phyloP scores from a whole-genome alignment of 2,329 filamentous ascomycete genomes.

The Xylaria multiplex region DNA sequence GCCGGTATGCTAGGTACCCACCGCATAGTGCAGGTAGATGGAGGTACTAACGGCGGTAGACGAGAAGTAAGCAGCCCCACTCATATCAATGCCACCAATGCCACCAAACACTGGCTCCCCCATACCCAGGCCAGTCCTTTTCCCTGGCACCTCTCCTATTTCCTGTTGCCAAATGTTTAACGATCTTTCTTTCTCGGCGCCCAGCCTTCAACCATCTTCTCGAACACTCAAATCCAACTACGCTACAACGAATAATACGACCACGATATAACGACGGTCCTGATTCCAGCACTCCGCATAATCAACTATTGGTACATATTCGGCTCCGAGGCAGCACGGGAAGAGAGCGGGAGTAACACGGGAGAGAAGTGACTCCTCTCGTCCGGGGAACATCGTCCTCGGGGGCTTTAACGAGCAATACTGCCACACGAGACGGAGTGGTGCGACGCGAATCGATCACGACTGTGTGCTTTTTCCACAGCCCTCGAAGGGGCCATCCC shows the following conservation, averaged over 20 bases:
- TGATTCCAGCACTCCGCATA: background rate
- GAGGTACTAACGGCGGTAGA: background rate
- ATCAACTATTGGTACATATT: background rate
- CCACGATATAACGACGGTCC: slow-evolving; percentile 12
- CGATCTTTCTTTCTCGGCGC: slow-evolving; percentile 53
- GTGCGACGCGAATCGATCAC: slow-evolving; percentile 32
- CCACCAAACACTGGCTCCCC: slow-evolving; percentile 18
- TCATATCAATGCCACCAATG: slow-evolving; percentile 17
- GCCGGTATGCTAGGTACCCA: background rate
- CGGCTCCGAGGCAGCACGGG: slow-evolving; percentile 6
- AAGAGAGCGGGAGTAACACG: background rate
- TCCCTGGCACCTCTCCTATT: slow-evolving; percentile 33
- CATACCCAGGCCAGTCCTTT: slow-evolving; percentile 28
- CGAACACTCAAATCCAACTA: slow-evolving; percentile 38
- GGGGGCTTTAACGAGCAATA: slow-evolving; percentile 11
- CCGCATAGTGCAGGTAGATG: background rate
- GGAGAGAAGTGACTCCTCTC: background rate
- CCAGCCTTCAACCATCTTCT: slow-evolving; percentile 50
- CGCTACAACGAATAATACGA: slow-evolving; percentile 27
- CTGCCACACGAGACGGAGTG: slow-evolving; percentile 1
- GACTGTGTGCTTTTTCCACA: slow-evolving; percentile 31
- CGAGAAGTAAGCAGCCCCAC: slow-evolving; percentile 29
- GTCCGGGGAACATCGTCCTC: background rate
- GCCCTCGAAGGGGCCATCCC: slow-evolving; percentile 40
- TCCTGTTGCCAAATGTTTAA: slow-evolving; percentile 37